Base-by-base conservation (phyloP, 2,329 filamentous ascomycete genomes). In the Zasmidium angulare region DNA sequence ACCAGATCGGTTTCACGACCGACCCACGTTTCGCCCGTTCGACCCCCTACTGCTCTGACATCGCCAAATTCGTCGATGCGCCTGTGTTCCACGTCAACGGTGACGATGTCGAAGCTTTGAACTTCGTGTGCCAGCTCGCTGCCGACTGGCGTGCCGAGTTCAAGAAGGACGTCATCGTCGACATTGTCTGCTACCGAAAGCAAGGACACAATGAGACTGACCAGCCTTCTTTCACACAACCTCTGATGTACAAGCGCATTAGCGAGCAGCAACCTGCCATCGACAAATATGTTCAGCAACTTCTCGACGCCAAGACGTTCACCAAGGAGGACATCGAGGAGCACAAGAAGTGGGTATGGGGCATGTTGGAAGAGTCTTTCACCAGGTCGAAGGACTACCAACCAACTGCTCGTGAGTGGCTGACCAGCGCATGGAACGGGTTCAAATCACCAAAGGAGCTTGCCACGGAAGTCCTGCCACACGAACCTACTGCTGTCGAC, bases 341-440 rank as follows among this genome's bases (percentile, higher is more conserved):
- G 83, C 95, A 99, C 84, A 96, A 96, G 84, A 90, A 96, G 77
- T 99, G 95, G 95, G 95, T 98, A 61, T 99, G 93, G 95, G 90
- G 90, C 63, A 98, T 98, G 93, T 84, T 99, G 59, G 93, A 96
- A 73, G 93, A 98, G 77, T 97, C 92, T 80, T 99, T 98, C 78
- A 84, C 91, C 71, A 92, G 93, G 78, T 96, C 93, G 78, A 98
- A 96, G 79, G 93, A 99, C 72, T 99, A 99, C 79, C 89, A 93
- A 77, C 91, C 95, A 49, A 96, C 90, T 46, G 90, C 93, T 66
- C 96, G 96, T 81, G 95, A 99, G 79, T 99, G 95, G 95, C 87
- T 96, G 68, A 98, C 95, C 9, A 97, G 93, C 53, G 93, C 95
- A 58, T 99, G 95, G 95, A 96, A 99, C 80, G 93, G 93, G 63